Percentiles rank a stretch among this genome's conserved stretches.
Evolutionary conservation across 1,139 yeast species (phyloP).

Genomic region (Blastobotrys proliferans): DNA sequence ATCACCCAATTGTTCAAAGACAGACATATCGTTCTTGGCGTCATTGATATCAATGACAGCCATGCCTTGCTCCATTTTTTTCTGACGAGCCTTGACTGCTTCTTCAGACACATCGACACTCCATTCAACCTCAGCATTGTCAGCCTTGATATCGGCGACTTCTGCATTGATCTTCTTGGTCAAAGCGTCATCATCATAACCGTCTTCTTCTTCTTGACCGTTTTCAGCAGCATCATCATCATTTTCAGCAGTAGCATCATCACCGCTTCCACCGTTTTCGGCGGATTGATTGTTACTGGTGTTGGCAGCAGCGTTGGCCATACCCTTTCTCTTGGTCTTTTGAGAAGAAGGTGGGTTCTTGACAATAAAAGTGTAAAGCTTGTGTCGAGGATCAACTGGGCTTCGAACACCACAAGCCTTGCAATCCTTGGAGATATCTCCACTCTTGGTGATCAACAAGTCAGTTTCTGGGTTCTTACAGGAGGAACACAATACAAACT

Average conservation of each 20-base stretch:
- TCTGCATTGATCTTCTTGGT: constrained; percentile 81
- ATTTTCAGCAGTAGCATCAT: constrained; percentile 26
- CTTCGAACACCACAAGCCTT: constrained; percentile 97
- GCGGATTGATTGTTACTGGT: constrained; percentile 47
- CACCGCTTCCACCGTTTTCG: constrained; percentile 59
- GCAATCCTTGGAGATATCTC: constrained; percentile 82
- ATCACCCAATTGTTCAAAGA: constrained; percentile 76
- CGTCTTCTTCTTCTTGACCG: constrained; percentile 37
- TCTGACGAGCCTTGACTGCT: constrained; percentile 91
- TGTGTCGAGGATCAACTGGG: constrained; percentile 79
- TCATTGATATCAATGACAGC: constrained; percentile 41
- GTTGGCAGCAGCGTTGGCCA: constrained; percentile 86
- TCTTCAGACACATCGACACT: constrained; percentile 97
- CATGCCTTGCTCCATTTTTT: constrained; percentile 64
- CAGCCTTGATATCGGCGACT: constrained; percentile 46
- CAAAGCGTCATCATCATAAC: constrained; percentile 70
- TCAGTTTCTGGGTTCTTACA: constrained; percentile 99
- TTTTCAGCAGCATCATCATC: constrained; percentile 19
- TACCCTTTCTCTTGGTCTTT: constrained; percentile 49
- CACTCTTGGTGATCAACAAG: constrained; percentile 66
- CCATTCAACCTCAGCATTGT: constrained; percentile 87
- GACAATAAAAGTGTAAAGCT: constrained; percentile 76
- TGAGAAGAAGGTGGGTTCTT: constrained; percentile 83
- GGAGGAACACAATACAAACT: constrained; percentile 87
- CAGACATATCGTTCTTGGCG: constrained; percentile 35